A percentile compares a stretch with the other conserved stretches of the same genome.
These are phyloP conservation scores for Zasmidium cellare DNA, from an alignment of 2,329 filamentous ascomycete species.

Conservation along the genomic window DNA sequence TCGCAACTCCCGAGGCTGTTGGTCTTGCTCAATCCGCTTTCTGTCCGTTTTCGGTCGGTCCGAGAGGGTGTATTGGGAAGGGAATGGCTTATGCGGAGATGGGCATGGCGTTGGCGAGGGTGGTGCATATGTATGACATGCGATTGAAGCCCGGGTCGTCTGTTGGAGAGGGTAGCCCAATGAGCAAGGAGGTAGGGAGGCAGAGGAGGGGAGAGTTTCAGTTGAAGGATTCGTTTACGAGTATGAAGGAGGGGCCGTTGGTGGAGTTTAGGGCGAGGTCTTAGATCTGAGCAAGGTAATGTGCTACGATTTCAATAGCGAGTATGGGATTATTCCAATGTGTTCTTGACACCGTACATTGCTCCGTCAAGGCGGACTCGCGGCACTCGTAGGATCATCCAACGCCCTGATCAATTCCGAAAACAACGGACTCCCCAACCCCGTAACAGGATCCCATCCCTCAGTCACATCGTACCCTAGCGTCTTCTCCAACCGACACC, in stretches of 20 bases:
- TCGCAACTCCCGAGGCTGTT: background rate
- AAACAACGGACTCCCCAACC: conserved; percentile 20
- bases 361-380: conserved; percentile 7
- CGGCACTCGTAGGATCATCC: conserved; percentile 6
- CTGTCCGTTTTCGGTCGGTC: conserved; percentile 22
- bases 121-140: conserved; percentile 22
- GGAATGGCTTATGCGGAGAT: conserved; percentile 25
- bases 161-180: background rate
- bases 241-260: conserved; percentile 7
- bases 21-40: conserved; percentile 19
- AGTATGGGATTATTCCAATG: too few relatives aligned
- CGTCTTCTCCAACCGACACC: conserved; percentile 14
- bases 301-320: too few relatives aligned
- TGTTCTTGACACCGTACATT: too few relatives aligned
- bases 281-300: too few relatives aligned
- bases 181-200: background rate
- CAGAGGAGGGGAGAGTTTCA: conserved; percentile 5
- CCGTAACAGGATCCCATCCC: conserved; percentile 25
- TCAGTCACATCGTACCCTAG: conserved; percentile 15
- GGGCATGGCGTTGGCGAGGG: conserved; percentile 17
- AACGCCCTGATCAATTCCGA: conserved; percentile 13
- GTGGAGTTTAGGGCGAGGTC: conserved; percentile 6
- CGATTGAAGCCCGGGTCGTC: conserved; percentile 15
- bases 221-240: conserved; percentile 14
- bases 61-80: conserved; percentile 24